A percentile compares a stretch with the other conserved stretches of the same genome.
Evolutionary conservation across 176 grass and related monocot genomes (phyloP).

Genomic region (Chrysopogon serrulatus): DNA sequence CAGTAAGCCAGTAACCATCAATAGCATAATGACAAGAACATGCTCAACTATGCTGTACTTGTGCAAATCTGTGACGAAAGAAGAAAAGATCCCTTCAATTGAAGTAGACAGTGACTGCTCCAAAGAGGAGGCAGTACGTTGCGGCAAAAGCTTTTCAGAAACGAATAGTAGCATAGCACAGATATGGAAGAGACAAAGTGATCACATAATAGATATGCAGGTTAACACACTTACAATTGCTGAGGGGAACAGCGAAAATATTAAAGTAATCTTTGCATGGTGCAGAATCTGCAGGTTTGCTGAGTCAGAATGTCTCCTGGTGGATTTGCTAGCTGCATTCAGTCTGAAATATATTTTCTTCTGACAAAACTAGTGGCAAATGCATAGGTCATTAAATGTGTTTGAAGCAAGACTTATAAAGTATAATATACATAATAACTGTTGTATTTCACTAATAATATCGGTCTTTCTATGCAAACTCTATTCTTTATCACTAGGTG

Average conservation of each 20-base stretch:
- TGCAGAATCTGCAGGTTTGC: background rate
- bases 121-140: background rate
- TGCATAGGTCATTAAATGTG: background rate
- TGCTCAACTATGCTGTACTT: too few relatives aligned
- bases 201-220: background rate
- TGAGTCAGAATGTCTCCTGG: background rate
- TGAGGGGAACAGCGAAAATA: too few relatives aligned
- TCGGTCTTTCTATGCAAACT: background rate
- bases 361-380: background rate
- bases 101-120: background rate
- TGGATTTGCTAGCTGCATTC: background rate
- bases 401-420: background rate
- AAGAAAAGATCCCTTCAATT: background rate
- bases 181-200: background rate
- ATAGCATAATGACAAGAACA: background rate
- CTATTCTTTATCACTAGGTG: constrained; percentile 4
- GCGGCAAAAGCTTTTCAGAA: background rate
- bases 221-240: background rate
- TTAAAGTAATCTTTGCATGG: background rate
- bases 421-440: background rate
- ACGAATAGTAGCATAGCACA: background rate
- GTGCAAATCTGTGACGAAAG: background rate
- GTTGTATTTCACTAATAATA: too few relatives aligned
- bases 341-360: background rate
- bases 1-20: background rate